A percentile compares a stretch with the other conserved stretches of the same genome.
phyloP scores from a whole-genome alignment of 2,329 filamentous ascomycete species.

The Claviceps humidiphila region DNA sequence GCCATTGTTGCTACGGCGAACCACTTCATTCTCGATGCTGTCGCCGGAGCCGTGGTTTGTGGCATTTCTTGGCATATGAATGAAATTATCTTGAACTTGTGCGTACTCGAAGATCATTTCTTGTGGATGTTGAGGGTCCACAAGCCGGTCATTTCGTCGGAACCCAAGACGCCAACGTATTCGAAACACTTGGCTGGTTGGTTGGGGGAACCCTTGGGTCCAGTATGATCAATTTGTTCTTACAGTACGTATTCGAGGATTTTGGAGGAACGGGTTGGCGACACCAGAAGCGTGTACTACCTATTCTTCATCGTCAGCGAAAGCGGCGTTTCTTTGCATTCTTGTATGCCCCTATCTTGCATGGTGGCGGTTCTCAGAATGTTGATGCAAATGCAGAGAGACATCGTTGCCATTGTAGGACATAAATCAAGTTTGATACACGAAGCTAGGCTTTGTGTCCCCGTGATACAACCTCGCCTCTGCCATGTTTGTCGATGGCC shows the following conservation, averaged over 20 bases:
- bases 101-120: constrained; percentile 56
- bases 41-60: constrained; percentile 54
- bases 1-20: constrained; percentile 62
- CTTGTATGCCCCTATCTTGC: not conserved
- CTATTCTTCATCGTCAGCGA: not conserved
- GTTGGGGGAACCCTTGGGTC: not conserved
- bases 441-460: not conserved
- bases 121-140: constrained; percentile 49
- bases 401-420: not conserved
- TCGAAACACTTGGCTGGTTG: constrained; percentile 16
- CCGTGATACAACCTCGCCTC: too few species aligned
- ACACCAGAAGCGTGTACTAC: not conserved
- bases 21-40: constrained; percentile 59
- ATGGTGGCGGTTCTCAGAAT: not conserved
- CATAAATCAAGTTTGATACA: not conserved
- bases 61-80: constrained; percentile 47
- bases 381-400: not conserved
- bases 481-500: too few species aligned
- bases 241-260: not conserved
- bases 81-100: constrained; percentile 44
- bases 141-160: constrained; percentile 39
- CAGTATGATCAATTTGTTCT: not conserved
- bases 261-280: not conserved
- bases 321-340: not conserved
- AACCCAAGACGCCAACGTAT: constrained; percentile 23